These are phyloP conservation scores for Thozetella sp. DNA, from an alignment of 495 filamentous ascomycete species.

Conservation along the genomic window DNA sequence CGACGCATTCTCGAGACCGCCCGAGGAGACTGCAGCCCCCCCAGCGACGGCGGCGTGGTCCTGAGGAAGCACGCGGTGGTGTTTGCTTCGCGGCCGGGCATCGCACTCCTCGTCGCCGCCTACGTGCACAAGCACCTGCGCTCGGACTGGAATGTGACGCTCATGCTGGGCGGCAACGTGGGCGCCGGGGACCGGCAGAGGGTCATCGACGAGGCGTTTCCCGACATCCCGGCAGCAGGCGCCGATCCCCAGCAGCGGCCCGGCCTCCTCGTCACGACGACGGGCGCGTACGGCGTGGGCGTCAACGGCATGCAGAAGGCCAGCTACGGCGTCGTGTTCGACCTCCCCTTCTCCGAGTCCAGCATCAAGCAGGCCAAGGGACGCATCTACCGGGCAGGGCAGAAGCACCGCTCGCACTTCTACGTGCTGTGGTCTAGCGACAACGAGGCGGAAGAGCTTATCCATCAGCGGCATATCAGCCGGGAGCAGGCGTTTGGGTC, in stretches of 20 bases:
- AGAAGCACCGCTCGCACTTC: not conserved
- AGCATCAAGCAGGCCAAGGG: not conserved
- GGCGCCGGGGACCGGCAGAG: not conserved
- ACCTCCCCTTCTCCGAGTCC: not conserved
- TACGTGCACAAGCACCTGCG: slow-evolving; percentile 3
- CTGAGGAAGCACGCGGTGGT: slow-evolving; percentile 13
- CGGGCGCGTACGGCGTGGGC: not conserved
- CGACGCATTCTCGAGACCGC: slow-evolving; percentile 8
- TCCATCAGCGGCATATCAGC: not conserved
- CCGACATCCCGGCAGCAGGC: not conserved
- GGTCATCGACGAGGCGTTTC: not conserved
- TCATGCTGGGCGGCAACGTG: not conserved
- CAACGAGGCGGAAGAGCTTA: not conserved
- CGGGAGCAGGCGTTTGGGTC: not conserved
- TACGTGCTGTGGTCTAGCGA: not conserved
- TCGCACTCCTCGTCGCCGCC: slow-evolving; percentile 6
- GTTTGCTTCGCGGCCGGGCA: not conserved
- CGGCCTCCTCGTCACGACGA: not conserved
- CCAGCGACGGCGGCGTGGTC: not conserved
- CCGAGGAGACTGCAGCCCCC: not conserved
- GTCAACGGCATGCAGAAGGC: not conserved
- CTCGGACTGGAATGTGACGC: not conserved
- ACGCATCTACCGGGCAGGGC: not conserved
- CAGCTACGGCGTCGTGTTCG: not conserved
- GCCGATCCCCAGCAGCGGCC: not conserved